Conservation (phyloP, 768 basidiomycete species). For the Auriculariales sp. region DNA sequence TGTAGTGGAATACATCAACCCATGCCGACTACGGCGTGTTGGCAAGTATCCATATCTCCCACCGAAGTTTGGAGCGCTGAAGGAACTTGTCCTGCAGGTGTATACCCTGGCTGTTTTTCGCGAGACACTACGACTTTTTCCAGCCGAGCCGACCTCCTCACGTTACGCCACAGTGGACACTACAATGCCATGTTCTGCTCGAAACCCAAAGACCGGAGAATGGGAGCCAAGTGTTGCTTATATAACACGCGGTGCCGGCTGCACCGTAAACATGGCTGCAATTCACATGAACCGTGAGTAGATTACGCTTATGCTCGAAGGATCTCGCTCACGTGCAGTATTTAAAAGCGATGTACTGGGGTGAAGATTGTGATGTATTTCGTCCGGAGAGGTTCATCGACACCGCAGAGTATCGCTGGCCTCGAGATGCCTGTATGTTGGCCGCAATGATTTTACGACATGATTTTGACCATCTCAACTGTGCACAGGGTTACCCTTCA, state of each 20-base stretch:
- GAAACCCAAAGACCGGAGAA: background rate
- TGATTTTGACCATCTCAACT: background rate
- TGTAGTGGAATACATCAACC: background rate
- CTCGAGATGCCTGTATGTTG: conserved; percentile 31
- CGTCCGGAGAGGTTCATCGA: conserved; percentile 38
- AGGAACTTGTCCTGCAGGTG: conserved; percentile 16
- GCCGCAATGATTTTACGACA: background rate
- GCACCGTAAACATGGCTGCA: conserved; percentile 24
- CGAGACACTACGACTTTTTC: conserved; percentile 30
- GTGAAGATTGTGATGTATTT: conserved; percentile 28
- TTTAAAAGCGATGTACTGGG: conserved; percentile 34
- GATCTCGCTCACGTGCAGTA: conserved; percentile 15
- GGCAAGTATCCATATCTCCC: background rate
- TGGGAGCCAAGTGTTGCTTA: conserved; percentile 18
- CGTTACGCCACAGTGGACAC: conserved; percentile 23
- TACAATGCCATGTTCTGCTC: conserved; percentile 18
- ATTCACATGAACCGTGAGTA: conserved; percentile 32
- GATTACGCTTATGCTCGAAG: background rate
- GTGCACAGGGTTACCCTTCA: conserved; percentile 27
- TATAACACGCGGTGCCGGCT: conserved; percentile 23
- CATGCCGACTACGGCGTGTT: background rate
- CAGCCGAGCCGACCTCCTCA: conserved; percentile 19
- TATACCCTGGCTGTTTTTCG: conserved; percentile 28
- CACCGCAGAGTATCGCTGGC: conserved; percentile 33
- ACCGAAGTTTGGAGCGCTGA: background rate